These are phyloP conservation scores for Cytospora mali DNA, from an alignment of 2,329 filamentous ascomycete species.

Conservation along the genomic window DNA sequence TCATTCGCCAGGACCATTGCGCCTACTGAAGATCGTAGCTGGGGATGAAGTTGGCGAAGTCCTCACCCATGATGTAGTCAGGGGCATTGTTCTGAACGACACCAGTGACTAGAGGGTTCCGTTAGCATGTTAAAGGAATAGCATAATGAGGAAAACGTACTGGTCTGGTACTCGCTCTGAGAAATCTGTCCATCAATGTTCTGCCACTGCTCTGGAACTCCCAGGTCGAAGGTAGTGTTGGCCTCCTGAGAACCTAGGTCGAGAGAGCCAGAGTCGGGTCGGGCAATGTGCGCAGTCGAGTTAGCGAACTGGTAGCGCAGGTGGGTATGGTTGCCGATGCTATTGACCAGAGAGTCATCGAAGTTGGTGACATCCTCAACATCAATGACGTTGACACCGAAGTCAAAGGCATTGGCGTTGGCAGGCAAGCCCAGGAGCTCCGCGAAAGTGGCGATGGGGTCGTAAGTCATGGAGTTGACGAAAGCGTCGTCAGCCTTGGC, in stretches of 20 bases:
- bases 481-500: not conserved
- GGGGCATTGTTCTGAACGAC: not conserved
- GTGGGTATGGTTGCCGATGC: not conserved
- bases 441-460: slow-evolving; percentile 1
- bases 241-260: not conserved
- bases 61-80: not conserved
- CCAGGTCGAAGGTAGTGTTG: not conserved
- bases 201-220: slow-evolving; percentile 7
- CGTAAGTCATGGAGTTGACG: not conserved
- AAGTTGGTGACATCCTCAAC: not conserved
- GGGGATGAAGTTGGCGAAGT: not conserved
- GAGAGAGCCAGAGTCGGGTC: not conserved
- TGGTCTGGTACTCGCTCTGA: not conserved
- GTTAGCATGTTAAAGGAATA: not conserved
- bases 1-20: not conserved
- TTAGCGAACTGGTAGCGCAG: slow-evolving; percentile 8
- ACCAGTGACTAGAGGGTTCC: not conserved
- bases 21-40: not conserved
- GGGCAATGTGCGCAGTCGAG: slow-evolving; percentile 8
- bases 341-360: not conserved
- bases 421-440: not conserved
- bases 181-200: slow-evolving; percentile 11
- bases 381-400: slow-evolving; percentile 12
- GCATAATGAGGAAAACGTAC: not conserved
- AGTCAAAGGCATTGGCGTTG: not conserved